Percentiles rank a stretch among this genome's conserved stretches.
These are phyloP conservation scores for Acanthamoeba lenticulata DNA, from an alignment of 208 protist species.

Conservation along the genomic window DNA sequence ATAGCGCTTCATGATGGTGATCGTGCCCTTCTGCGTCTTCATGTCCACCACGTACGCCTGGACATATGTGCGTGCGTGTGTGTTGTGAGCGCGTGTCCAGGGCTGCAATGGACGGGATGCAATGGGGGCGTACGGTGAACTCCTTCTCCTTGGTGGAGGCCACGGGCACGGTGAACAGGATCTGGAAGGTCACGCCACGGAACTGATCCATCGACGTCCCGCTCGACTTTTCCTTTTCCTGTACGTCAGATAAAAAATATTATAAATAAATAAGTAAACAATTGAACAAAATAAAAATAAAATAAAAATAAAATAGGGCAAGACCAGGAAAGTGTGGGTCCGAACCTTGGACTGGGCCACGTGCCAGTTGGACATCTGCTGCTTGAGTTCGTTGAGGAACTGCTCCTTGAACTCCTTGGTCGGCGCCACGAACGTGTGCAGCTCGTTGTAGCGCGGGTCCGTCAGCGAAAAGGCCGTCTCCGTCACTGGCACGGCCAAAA, in stretches of 20 bases:
- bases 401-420: constrained; percentile 7
- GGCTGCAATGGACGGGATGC: background rate
- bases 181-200: constrained; percentile 7
- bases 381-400: background rate
- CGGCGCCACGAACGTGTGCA: constrained; percentile 25
- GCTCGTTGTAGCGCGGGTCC: constrained; percentile 32
- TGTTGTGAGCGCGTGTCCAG: background rate
- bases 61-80: too few relatives aligned
- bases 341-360: background rate
- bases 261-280: background rate
- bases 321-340: background rate
- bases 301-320: too few relatives aligned
- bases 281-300: background rate
- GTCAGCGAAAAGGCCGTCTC: constrained; percentile 27
- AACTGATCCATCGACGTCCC: background rate
- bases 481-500: too few relatives aligned
- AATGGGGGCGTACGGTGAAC: constrained; percentile 11
- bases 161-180: constrained; percentile 51
- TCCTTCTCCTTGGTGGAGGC: constrained; percentile 17
- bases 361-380: constrained; percentile 14
- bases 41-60: constrained; percentile 61
- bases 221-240: background rate
- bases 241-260: background rate
- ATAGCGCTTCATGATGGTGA: constrained; percentile 66
- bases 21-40: constrained; percentile 29